Base-by-base conservation (phyloP, 768 basidiomycete species). In the Mycena sanguinolenta region DNA sequence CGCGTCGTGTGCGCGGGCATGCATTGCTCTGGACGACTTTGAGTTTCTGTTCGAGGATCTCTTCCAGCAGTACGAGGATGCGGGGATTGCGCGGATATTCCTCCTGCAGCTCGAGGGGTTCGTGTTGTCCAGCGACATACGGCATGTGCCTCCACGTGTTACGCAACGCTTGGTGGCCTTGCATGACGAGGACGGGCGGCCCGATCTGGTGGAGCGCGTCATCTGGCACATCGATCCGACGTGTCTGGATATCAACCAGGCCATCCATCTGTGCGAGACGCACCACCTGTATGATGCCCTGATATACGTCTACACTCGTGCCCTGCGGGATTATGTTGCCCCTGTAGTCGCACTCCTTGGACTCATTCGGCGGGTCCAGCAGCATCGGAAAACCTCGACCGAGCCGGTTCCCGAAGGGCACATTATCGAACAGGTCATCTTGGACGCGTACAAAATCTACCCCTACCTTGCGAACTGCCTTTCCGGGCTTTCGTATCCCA, bases 161-260 rank as follows among this genome's bases (percentile, higher is more conserved):
- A 93, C 95, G 7, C 96, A 99, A 79, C 86, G 89, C 63, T 83
- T 99, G 28, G 87, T 99, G 58, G 87, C 88, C 1, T 81, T 94
- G 50, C 94, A 98, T 75, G 93, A 92, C 54, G 88, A 90, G 36
- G 86, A 90, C 52, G 85, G 84, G 16, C 88, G 91, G 39, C 90
- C 92, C 10, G 93, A 94, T 58, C 84, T 90, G 4, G 94, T 93
- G 1, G 97, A 99, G 79, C 89, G 90, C 34, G 84, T 98, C 65
- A 97, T 99, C 63, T 98, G 96, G 96, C 95, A 97, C 77, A 95
- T 98, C 73, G 95, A 98, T 74, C 96, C 97, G 1, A 82, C 88
- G 2, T 95, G 92, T 74, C 82, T 99, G 68, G 98, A 99, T 77
- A 91, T 98, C 81, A 94, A 98, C 76, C 97, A 98, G 81, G 92